Base-by-base conservation (phyloP, 179 eudicot species). In the Gypsophila paniculata region DNA sequence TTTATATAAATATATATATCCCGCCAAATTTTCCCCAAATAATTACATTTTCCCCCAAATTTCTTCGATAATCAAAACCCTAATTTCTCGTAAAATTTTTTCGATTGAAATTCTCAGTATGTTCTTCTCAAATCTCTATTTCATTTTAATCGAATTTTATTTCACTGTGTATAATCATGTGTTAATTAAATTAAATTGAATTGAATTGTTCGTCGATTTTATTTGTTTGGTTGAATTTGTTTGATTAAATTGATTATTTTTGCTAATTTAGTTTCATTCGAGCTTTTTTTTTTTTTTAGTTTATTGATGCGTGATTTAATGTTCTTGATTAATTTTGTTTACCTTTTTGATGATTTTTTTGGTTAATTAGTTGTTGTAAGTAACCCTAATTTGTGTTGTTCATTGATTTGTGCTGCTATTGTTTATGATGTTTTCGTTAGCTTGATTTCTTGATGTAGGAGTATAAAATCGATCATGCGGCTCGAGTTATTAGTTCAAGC, bases 331-430 rank as follows among this genome's bases (percentile, higher is more conserved):
- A 4, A 21, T 19, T 44, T 64, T 13, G 23, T 39, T 42, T 19
- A 42, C 11, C 11, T 19, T 14, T 38, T 19, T 39, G 68, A 44
- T 13, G 68, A 65, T 42, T 65, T 7, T 44, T 42, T 65, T 44
- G 17, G 52, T 23, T 39, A 25, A 38, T 25, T 0, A 9, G n/a
- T 11, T 9, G 8, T 44, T 11, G 12, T 39, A 39, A 23, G 53
- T 65, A 65, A 42, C 48, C 69, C 69, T 65, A 65, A 65, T 65
- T 38, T 15, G 2, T 19, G 68, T 64, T 39, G 18, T 64, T 8
- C 8, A 8, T 39, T 1, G 18, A 22, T 12, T 42, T 6, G 6
- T 15, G n/a, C 19, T 23, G 9, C 15, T 2, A 4, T 42, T 42
- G 69, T 9, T 39, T 39, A 10, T 32, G 8, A 64, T 53, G 8